phyloP scores from a whole-genome alignment of 1,284 basidiomycete genomes.

The Leccinum griseonigrum region DNA sequence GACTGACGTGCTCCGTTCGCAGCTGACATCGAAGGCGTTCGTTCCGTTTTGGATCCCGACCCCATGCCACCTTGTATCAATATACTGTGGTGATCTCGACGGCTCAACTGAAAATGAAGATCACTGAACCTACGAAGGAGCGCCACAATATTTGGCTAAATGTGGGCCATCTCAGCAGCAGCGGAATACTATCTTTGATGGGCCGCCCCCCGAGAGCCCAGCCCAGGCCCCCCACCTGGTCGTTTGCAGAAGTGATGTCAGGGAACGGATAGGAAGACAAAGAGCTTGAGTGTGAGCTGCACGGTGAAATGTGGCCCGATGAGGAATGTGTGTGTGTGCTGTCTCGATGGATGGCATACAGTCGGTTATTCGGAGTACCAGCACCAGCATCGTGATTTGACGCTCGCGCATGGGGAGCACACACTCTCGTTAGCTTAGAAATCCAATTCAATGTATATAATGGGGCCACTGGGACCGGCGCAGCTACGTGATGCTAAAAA shows the following conservation, averaged over 20 bases:
- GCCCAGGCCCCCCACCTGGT: conserved; percentile 58
- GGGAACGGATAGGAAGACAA: conserved; percentile 47
- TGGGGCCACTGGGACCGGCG: too few relatives aligned
- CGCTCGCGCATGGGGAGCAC: conserved; percentile 70
- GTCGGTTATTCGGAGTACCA: conserved; percentile 45
- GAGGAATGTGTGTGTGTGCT: conserved; percentile 94
- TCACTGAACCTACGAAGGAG: conserved; percentile 92
- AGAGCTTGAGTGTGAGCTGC: conserved; percentile 80
- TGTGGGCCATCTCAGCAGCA: conserved; percentile 63
- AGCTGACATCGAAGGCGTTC: conserved; percentile 96
- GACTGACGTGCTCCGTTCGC: conserved; percentile 14
- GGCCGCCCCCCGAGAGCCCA: conserved; percentile 60
- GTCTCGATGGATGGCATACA: conserved; percentile 82
- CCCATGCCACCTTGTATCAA: conserved; percentile 89
- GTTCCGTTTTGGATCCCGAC: conserved; percentile 89
- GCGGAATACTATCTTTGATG: conserved; percentile 88
- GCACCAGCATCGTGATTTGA: conserved; percentile 61
- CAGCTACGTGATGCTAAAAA: too few relatives aligned
- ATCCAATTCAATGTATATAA: too few relatives aligned
- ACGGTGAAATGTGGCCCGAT: conserved; percentile 73
- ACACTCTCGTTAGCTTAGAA: conserved; percentile 41
- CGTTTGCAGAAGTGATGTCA: conserved; percentile 59
- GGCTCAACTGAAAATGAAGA: conserved; percentile 93
- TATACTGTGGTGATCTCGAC: conserved; percentile 94
- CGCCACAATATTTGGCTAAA: conserved; percentile 96